These are phyloP conservation scores for Suillus sp. DNA, from an alignment of 768 basidiomycete genomes.

Conservation along the genomic window DNA sequence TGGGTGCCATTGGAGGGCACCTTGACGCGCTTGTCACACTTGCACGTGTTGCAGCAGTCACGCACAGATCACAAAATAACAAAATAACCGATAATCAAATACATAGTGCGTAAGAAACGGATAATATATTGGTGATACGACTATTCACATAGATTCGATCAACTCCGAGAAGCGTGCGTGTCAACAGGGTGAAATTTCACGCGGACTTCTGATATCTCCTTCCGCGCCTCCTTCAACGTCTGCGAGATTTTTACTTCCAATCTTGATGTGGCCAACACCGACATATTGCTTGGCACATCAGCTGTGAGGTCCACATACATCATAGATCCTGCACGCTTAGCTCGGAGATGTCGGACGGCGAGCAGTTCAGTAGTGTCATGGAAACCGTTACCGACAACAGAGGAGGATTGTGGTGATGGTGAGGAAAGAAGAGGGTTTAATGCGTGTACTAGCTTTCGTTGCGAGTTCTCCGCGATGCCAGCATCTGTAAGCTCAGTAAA, in stretches of 20 bases:
- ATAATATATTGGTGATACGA: not conserved
- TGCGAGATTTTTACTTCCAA: conserved; percentile 64
- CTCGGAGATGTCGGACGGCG: conserved; percentile 58
- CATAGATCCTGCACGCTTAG: conserved; percentile 76
- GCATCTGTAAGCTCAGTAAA: conserved; percentile 85
- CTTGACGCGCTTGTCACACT: conserved; percentile 6
- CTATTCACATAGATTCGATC: conserved; percentile 11
- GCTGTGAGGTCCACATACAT: conserved; percentile 84
- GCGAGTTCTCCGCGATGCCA: conserved; percentile 62
- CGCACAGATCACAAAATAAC: not conserved
- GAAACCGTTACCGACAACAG: conserved; percentile 13
- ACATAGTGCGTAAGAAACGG: not conserved
- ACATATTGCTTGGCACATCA: conserved; percentile 60
- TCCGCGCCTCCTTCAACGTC: conserved; percentile 55
- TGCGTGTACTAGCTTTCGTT: conserved; percentile 51
- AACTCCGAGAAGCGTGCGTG: not conserved
- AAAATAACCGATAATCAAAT: not conserved
- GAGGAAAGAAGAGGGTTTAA: conserved; percentile 56
- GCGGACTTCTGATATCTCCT: conserved; percentile 72
- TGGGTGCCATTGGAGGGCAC: not conserved
- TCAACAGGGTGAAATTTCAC: conserved; percentile 59
- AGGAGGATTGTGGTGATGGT: conserved; percentile 27
- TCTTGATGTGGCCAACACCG: conserved; percentile 55
- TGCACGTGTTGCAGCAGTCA: conserved; percentile 4
- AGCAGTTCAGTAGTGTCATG: conserved; percentile 38